A percentile compares a stretch with the other conserved stretches of the same genome.
Conservation (phyloP, 768 basidiomycete genomes). For the Kwoniella pini region DNA sequence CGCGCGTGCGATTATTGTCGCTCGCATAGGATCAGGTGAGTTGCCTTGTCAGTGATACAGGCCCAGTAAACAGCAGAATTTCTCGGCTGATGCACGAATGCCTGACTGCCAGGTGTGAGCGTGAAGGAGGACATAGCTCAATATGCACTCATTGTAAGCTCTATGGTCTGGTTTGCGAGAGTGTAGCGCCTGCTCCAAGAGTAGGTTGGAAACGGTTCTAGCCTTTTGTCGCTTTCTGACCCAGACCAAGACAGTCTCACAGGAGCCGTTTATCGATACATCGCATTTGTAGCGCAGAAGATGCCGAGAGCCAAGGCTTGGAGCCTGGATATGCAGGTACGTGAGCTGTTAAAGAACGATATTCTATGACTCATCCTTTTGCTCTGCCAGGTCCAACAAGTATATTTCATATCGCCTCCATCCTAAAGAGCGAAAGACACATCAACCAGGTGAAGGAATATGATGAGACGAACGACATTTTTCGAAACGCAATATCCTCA, state of each 20-base stretch:
- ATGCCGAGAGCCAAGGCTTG: background rate
- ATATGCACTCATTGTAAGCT: background rate
- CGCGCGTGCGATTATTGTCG: conserved; percentile 12
- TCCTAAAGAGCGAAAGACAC: background rate
- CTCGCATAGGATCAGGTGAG: conserved; percentile 9
- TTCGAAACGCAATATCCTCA: background rate
- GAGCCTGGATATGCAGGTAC: conserved; percentile 4
- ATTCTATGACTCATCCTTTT: background rate
- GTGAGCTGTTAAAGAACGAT: background rate
- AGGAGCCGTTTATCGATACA: background rate
- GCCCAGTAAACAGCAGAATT: too few species aligned
- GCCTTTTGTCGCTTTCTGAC: too few species aligned
- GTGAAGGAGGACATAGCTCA: background rate
- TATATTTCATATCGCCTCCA: background rate
- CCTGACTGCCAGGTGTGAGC: background rate
- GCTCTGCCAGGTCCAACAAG: background rate
- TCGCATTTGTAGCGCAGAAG: background rate
- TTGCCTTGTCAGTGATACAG: background rate
- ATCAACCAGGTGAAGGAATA: background rate
- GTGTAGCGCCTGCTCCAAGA: conserved; percentile 1
- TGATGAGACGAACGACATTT: conserved; percentile 1
- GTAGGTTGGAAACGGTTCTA: too few species aligned
- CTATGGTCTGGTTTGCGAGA: conserved; percentile 1
- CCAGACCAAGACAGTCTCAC: background rate
- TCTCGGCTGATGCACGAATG: too few species aligned